Evolutionary conservation across 192 early-diverging fungal genomes (phyloP), one percentile per base, ranked within the genome.

Genomic region (Dispira simplex): DNA sequence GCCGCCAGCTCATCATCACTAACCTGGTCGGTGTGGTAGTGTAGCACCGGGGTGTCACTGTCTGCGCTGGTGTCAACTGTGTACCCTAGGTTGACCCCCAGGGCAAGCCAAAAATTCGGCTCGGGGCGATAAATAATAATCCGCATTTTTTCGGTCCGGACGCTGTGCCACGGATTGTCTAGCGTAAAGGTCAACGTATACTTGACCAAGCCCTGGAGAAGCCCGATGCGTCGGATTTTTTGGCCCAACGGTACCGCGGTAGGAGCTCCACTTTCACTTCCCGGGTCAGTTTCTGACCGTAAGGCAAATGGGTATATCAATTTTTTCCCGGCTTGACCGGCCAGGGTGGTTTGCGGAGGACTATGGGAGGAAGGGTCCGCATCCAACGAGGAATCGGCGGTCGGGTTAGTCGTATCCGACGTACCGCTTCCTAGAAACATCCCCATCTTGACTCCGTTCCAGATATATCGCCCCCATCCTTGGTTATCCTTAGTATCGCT

Each of bases 141-240:
- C n/a, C 55, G 3, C 13, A 27, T 23, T 26, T 57, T 57, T 26
- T 57, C 21, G 55, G 55, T 27, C 21, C 27, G 55, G 55, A 57
- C 26, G 26, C 55, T 57, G 21, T 57, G 26, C 55, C 55, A 57
- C 4, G n/a, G n/a, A 20, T 43, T 11, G 20, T 27, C n/a, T 0
- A 64, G 51, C 0, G 68, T 63, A 64, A 77, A 77, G 11, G 68
- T 64, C 82, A 64, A 68, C 21, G 83, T 77, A 71, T 87, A 87
- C 46, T 83, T 80, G 27, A 86, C 81, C 3, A 90, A 71, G 0
- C 83, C 88, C 32, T 87, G 81, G 10, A 83, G 84, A 21, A 88
- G 71, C 9, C 88, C 88, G 44, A 88, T 83, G 60, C 88, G 83
- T 27, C 83, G 73, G 64, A 90, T 76, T 70, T 87, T 85, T 44